Evolutionary conservation across 345 rosid genomes (phyloP).

Genomic region (Euclidium syriacum): DNA sequence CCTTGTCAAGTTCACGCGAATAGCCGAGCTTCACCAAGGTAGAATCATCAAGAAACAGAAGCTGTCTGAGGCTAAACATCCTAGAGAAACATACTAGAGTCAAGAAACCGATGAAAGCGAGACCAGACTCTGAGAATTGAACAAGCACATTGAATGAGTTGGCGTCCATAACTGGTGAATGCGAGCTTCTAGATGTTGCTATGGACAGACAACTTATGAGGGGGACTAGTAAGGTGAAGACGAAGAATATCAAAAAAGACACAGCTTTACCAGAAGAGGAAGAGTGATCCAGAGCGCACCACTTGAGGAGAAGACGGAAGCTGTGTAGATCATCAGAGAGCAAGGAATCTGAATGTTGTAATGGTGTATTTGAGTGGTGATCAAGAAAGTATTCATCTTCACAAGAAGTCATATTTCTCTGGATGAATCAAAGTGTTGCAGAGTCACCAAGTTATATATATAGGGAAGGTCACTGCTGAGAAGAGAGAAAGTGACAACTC

Average conservation of each 20-base stretch:
- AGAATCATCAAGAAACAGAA: constrained; percentile 65
- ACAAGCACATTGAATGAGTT: constrained; percentile 52
- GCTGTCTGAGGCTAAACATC: constrained; percentile 45
- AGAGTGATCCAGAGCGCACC: constrained; percentile 72
- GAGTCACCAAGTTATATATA: background rate
- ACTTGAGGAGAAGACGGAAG: constrained; percentile 54
- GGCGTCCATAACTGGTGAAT: constrained; percentile 27
- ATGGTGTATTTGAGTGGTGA: constrained; percentile 24
- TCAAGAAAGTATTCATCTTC: constrained; percentile 17
- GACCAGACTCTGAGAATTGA: constrained; percentile 61
- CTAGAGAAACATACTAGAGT: constrained; percentile 52
- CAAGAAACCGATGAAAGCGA: constrained; percentile 53
- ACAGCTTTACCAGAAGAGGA: constrained; percentile 40
- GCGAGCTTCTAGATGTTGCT: constrained; percentile 20
- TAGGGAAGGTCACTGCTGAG: background rate
- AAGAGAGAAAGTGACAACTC: constrained; percentile 3
- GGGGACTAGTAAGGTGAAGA: constrained; percentile 47
- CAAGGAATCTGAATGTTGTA: constrained; percentile 37
- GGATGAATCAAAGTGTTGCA: background rate
- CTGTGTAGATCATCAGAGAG: constrained; percentile 40
- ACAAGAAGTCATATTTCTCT: constrained; percentile 10
- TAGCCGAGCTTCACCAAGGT: constrained; percentile 43
- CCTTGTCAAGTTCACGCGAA: constrained; percentile 48
- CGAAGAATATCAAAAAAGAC: constrained; percentile 42
- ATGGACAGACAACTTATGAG: constrained; percentile 33